phyloP scores from a whole-genome alignment of 2,329 filamentous ascomycete genomes.

The Drechmeria coniospora region DNA sequence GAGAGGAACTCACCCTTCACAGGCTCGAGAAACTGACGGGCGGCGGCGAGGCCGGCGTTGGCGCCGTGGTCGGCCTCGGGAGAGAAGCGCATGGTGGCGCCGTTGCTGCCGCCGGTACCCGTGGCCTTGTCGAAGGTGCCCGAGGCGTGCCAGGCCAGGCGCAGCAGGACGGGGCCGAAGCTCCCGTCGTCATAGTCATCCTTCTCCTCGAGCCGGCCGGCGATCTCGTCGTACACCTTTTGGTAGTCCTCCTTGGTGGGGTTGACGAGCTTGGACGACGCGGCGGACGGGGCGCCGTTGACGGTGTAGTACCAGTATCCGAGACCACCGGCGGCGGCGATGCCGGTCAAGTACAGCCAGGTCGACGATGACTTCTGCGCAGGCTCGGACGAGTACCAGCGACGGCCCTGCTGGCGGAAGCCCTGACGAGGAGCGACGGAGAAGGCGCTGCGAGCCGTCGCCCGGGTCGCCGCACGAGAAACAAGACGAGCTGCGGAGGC shows the following conservation, averaged over 20 bases:
- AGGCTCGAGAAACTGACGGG: slow-evolving; percentile 85
- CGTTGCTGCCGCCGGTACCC: slow-evolving; percentile 83
- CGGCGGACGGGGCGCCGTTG: slow-evolving; percentile 30
- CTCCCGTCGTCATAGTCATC: slow-evolving; percentile 94
- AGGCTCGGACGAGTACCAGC: slow-evolving; percentile 63
- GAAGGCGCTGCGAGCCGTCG: slow-evolving; percentile 41
- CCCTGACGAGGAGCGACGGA: slow-evolving; percentile 45
- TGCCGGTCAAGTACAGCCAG: slow-evolving; percentile 42
- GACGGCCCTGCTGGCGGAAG: slow-evolving; percentile 60
- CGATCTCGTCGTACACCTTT: slow-evolving; percentile 83
- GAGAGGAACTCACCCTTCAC: slow-evolving; percentile 50
- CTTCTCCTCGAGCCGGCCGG: slow-evolving; percentile 65
- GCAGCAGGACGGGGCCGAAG: slow-evolving; percentile 81
- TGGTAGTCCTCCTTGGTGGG: slow-evolving; percentile 83
- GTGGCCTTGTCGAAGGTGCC: slow-evolving; percentile 87
- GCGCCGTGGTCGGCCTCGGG: slow-evolving; percentile 84
- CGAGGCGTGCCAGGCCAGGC: slow-evolving; percentile 86
- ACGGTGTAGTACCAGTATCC: slow-evolving; percentile 52
- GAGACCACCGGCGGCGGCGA: slow-evolving; percentile 44
- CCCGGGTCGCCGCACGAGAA: slow-evolving; percentile 42
- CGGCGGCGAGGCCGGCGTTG: slow-evolving; percentile 76
- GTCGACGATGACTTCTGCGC: slow-evolving; percentile 32
- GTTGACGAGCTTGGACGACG: slow-evolving; percentile 44
- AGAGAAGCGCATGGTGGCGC: slow-evolving; percentile 89
- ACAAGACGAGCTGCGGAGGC: slow-evolving; percentile 35